A percentile compares a stretch with the other conserved stretches of the same genome.
Conservation (phyloP, 129 eudicot genomes). For the Silybum marianum region DNA sequence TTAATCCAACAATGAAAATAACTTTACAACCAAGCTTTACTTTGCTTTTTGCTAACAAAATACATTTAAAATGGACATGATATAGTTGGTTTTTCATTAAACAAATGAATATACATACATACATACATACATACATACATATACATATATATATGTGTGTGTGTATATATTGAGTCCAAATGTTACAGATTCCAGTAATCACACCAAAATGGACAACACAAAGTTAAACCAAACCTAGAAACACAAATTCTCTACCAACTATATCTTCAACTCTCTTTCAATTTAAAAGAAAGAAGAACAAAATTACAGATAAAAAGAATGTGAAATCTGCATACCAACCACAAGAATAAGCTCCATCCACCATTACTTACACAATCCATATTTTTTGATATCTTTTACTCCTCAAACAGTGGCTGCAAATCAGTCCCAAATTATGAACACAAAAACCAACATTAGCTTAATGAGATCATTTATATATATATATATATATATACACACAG, state of each 20-base stretch:
- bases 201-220: conserved; percentile 5
- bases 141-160: no score
- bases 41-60: conserved; percentile 19
- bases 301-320: conserved; percentile 31
- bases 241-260: conserved; percentile 24
- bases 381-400: neutral
- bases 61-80: conserved; percentile 13
- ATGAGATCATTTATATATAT: neutral
- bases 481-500: no score
- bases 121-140: no score
- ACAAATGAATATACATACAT: neutral
- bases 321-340: conserved; percentile 37
- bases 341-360: conserved; percentile 23
- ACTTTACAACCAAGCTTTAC: conserved; percentile 19
- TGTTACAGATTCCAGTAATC: conserved; percentile 17
- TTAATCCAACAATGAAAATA: neutral
- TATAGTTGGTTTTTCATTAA: neutral
- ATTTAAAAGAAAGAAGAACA: conserved; percentile 26
- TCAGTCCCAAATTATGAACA: neutral
- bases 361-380: conserved; percentile 6
- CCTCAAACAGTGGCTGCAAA: conserved; percentile 40
- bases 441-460: neutral
- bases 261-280: conserved; percentile 23
- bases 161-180: conserved; percentile 6
- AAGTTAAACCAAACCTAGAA: conserved; percentile 23